phyloP scores from a whole-genome alignment of 2,329 filamentous ascomycete genomes.

The Trichoderma atrobrunneum region DNA sequence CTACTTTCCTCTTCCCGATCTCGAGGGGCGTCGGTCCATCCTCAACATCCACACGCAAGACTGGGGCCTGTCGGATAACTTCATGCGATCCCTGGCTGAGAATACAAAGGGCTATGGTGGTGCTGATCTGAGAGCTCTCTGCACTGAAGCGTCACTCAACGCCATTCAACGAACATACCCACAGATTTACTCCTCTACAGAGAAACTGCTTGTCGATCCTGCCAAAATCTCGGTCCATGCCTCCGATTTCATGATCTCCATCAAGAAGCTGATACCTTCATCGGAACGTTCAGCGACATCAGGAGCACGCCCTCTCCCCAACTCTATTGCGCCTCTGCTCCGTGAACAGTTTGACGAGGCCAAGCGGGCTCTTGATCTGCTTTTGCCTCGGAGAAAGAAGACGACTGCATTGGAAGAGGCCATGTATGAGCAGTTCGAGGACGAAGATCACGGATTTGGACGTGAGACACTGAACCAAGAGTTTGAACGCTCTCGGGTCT shows the following conservation, averaged over 20 bases:
- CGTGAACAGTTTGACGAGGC: constrained; percentile 69
- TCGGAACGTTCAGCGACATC: constrained; percentile 88
- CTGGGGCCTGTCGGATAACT: constrained; percentile 77
- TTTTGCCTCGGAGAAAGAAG: constrained; percentile 82
- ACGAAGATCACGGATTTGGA: constrained; percentile 78
- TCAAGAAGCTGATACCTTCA: constrained; percentile 94
- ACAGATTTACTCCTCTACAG: constrained; percentile 87
- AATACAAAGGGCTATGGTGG: constrained; percentile 95
- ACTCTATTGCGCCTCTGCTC: constrained; percentile 77
- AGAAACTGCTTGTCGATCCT: constrained; percentile 86
- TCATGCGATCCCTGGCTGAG: constrained; percentile 81
- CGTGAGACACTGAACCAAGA: constrained; percentile 72
- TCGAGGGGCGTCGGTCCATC: constrained; percentile 76
- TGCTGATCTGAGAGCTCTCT: constrained; percentile 89
- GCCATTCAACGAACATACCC: constrained; percentile 94
- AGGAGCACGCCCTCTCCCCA: constrained; percentile 76
- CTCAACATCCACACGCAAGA: constrained; percentile 93
- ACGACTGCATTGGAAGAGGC: constrained; percentile 90
- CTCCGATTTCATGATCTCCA: constrained; percentile 94
- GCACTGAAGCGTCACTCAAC: constrained; percentile 93
- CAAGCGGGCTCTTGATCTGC: constrained; percentile 64
- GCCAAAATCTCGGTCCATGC: constrained; percentile 81
- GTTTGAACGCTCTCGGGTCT: constrained; percentile 85
- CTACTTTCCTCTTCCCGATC: constrained; percentile 89
- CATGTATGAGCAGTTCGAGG: constrained; percentile 81